Evolutionary conservation across 768 basidiomycete species (phyloP).

Genomic region (Trametes villosa): DNA sequence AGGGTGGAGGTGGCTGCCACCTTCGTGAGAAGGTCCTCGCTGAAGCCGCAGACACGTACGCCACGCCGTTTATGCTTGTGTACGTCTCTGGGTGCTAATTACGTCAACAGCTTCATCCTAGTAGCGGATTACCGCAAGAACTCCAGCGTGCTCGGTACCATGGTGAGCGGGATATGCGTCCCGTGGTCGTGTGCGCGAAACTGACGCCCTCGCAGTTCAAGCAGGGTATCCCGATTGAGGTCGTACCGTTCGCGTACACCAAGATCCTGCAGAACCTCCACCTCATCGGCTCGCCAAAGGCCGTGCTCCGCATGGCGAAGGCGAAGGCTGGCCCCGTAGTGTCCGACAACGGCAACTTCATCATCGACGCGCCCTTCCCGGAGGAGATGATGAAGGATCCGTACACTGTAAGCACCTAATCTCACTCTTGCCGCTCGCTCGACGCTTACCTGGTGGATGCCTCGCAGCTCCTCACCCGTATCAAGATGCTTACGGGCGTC

Average conservation of each 20-base stretch:
- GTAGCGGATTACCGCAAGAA: conserved; percentile 98
- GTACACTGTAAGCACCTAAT: conserved; percentile 46
- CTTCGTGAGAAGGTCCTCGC: conserved; percentile 97
- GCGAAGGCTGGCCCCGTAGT: conserved; percentile 96
- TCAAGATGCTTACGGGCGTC: conserved; percentile 96
- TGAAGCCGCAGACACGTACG: conserved; percentile 88
- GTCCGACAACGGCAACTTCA: conserved; percentile 95
- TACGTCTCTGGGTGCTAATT: conserved; percentile 31
- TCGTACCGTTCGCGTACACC: conserved; percentile 94
- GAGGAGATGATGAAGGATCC: conserved; percentile 71
- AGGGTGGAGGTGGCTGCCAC: conserved; percentile 97
- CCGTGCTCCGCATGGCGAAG: conserved; percentile 90
- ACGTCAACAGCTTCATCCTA: conserved; percentile 69
- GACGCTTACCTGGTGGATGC: neutral
- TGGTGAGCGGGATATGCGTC: conserved; percentile 54
- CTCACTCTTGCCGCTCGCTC: neutral
- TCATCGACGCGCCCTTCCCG: conserved; percentile 94
- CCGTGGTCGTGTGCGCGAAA: neutral
- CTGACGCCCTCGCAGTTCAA: conserved; percentile 56
- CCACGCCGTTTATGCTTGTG: conserved; percentile 14
- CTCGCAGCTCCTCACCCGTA: conserved; percentile 76
- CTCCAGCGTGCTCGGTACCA: conserved; percentile 76
- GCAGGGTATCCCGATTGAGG: conserved; percentile 94
- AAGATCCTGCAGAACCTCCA: conserved; percentile 79
- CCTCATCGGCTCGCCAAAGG: conserved; percentile 64